These are phyloP conservation scores for Citrullus mucosospermus DNA, from an alignment of 306 rosid species.

Conservation along the genomic window DNA sequence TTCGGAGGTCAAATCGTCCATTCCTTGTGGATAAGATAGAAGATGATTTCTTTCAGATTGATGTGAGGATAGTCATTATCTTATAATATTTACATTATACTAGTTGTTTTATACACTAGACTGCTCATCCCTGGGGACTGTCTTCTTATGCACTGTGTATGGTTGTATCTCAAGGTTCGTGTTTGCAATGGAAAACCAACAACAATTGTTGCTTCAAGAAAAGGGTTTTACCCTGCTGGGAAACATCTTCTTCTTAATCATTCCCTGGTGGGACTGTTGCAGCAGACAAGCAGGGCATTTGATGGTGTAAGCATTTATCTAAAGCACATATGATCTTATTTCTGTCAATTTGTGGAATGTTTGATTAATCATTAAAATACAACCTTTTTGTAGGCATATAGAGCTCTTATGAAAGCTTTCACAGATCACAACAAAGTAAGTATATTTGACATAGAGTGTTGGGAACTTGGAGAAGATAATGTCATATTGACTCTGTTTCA, in stretches of 20 bases:
- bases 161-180: constrained; percentile 42
- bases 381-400: constrained; percentile 62
- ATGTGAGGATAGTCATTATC: constrained; percentile 34
- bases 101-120: neutral
- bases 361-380: neutral
- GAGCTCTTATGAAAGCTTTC: constrained; percentile 77
- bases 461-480: neutral
- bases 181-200: constrained; percentile 93
- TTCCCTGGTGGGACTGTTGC: constrained; percentile 76
- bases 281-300: constrained; percentile 84
- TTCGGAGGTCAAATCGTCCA: constrained; percentile 79
- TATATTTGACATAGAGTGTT: constrained; percentile 1
- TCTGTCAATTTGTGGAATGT: neutral
- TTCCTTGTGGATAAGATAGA: constrained; percentile 76
- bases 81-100: neutral
- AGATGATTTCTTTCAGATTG: constrained; percentile 91
- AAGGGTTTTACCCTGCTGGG: constrained; percentile 94
- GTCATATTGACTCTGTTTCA: constrained; percentile 3
- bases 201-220: constrained; percentile 64
- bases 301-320: constrained; percentile 51
- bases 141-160: constrained; percentile 12
- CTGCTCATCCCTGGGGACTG: neutral
- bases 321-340: neutral
- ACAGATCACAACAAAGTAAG: constrained; percentile 81
- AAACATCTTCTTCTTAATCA: constrained; percentile 54